These are phyloP conservation scores for Lichtheimia hyalospora DNA, from an alignment of 371 early-diverging fungal species.

Conservation along the genomic window DNA sequence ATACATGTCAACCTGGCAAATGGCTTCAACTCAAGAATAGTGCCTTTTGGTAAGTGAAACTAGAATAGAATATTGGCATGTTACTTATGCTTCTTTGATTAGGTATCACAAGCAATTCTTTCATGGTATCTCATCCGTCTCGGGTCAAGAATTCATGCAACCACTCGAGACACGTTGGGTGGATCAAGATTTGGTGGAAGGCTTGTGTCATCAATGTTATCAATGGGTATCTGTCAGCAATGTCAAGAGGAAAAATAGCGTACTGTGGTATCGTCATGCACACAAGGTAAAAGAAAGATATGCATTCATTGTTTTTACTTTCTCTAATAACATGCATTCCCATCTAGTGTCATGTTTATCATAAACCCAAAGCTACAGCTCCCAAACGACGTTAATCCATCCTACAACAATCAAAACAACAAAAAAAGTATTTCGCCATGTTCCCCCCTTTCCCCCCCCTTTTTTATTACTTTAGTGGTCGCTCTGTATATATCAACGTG, in stretches of 20 bases:
- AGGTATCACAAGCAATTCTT: conserved; percentile 91
- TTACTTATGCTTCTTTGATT: background rate
- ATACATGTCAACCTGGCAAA: conserved; percentile 81
- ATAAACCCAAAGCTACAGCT: conserved; percentile 20
- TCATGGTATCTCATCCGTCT: conserved; percentile 87
- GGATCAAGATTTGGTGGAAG: conserved; percentile 70
- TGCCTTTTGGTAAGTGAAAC: conserved; percentile 76
- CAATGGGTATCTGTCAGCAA: conserved; percentile 81
- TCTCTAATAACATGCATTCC: background rate
- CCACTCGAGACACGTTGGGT: conserved; percentile 70
- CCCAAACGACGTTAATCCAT: conserved; percentile 3
- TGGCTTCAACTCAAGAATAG: conserved; percentile 95
- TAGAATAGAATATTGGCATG: background rate
- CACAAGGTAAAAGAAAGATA: conserved; percentile 76
- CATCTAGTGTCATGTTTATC: conserved; percentile 27
- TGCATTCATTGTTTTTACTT: background rate
- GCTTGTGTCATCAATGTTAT: conserved; percentile 84
- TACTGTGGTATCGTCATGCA: conserved; percentile 89
- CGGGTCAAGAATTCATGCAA: conserved; percentile 73
- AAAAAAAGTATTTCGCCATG: no score
- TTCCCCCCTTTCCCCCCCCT: no score
- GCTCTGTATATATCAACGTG: background rate
- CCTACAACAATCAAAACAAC: background rate
- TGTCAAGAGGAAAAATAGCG: conserved; percentile 74
- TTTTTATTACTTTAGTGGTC: background rate